Base-by-base conservation (phyloP, 2,329 filamentous ascomycete species). In the Paraconiothyrium sp. region DNA sequence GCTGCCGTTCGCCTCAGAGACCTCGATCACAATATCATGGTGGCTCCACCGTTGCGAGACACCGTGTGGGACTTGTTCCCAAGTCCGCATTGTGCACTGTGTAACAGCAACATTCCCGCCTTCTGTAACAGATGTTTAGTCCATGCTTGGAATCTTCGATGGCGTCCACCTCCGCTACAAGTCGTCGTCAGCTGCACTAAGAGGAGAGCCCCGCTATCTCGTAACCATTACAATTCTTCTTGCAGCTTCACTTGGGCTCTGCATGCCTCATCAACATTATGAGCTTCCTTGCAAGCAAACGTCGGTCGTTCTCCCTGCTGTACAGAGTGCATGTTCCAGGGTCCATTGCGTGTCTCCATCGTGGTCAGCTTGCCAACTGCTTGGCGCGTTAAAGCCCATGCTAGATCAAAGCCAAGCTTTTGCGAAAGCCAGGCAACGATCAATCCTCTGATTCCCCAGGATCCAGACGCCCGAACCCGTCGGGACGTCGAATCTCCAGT, bases 141-240 rank as follows among this genome's bases (percentile, higher is more conserved):
- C 16, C n/a, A 43, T 58, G 39, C 55, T n/a, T 50, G 13, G 7
- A 4, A 27, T 16, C 32, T 50, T 22, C 30, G 20, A 48, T 41
- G 41, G 34, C 51, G 30, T 46, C 46, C 34, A 24, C 46, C 46
- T 50, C 46, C 46, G 35, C 47, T 58, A 58, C 46, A 43, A 50
- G 48, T 49, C 55, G 55, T 58, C 55, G 55, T 58, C 55, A 51
- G 55, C 55, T 50, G 55, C 55, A 35, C 55, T 51, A 58, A 46
- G 32, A 51, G 27, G 20, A 20, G 20, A 44, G 37, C 37, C 24
- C 46, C 24, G 46, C 55, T 27, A 32, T 46, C 39, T 58, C 55
- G 55, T 35, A 34, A 41, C 32, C 2, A 57, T 43, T 27, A 49
- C 54, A 49, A n/a, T 41, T 41, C 14, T 22, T 58, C 47, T 51